Base-by-base conservation (phyloP, 164 flowering plant species). In the Hamamelis virginiana region DNA sequence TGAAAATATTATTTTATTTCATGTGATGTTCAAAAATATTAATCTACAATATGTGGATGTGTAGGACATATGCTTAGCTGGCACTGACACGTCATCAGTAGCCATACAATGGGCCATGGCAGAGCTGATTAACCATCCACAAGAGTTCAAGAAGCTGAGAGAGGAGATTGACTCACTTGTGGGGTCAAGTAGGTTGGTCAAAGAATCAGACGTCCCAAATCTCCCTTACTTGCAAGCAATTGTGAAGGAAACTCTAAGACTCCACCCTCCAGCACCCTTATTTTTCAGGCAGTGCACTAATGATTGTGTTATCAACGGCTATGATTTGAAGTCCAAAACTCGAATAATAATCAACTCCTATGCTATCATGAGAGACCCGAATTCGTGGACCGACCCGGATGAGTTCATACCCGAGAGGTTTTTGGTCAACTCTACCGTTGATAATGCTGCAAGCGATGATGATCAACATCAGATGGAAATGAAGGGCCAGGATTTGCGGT, bases 321-420 rank as follows among this genome's bases (percentile, higher is more conserved):
- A 9, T 19, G 16, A 62, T 5, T 61, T 79, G 15, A 65, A 65
- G 75, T 67, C 75, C 1, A 73, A 73, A 26, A 43, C 74, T 3
- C 46, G 77, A 19, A 66, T 76, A n/a, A 44, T 78, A 8, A 55
- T 81, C 5, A 81, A 78, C 25, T 71, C 68, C 3, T 76, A 66
- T n/a, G 75, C 84, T 1, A 25, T 75, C 46, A 75, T 78, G 79
- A 57, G 80, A 26, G 84, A 81, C 67, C 78, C 84, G 1, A 66
- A 78, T 0, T 33, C n/a, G 5, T 81, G 84, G 84, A 41, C 33
- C 13, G 65, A 78, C 12, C 78, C 84, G 1, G 59, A 61, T 1
- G 69, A 74, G 62, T 81, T 81, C 46, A 23, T 61, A 9, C 84
- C 84, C 9, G 81, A 74, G 68, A 78, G 84, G 65, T 81, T 81